Percentiles rank a stretch among this genome's conserved stretches.
These are phyloP conservation scores for Funneliformis caledonium DNA, from an alignment of 371 early-diverging fungal species.

Conservation along the genomic window DNA sequence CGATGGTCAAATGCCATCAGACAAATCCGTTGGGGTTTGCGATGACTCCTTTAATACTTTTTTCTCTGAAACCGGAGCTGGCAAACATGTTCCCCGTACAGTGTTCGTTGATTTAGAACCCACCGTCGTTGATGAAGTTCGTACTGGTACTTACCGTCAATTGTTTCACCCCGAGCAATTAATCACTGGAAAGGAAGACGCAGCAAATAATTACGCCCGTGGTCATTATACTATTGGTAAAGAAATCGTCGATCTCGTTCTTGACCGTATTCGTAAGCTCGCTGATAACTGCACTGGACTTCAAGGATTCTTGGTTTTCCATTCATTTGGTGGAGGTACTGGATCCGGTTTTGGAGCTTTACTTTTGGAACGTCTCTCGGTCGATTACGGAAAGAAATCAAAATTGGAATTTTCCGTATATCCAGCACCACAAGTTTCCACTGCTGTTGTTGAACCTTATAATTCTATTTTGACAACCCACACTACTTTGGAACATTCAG, in stretches of 20 bases:
- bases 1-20: conserved; percentile 41
- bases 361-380: conserved; percentile 95
- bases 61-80: conserved; percentile 95
- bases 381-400: conserved; percentile 98
- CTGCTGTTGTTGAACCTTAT: conserved; percentile 98
- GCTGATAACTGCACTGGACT: conserved; percentile 98
- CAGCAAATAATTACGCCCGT: conserved; percentile 99
- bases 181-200: conserved; percentile 99
- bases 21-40: conserved; percentile 42
- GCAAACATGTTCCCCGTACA: conserved; percentile 99
- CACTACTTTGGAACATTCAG: conserved; percentile 98
- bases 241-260: conserved; percentile 95
- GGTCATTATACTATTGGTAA: conserved; percentile 99
- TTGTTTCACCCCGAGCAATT: conserved; percentile 99
- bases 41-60: conserved; percentile 82
- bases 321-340: conserved; percentile 99
- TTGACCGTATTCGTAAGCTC: conserved; percentile 97
- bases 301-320: conserved; percentile 97
- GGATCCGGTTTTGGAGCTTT: conserved; percentile 99
- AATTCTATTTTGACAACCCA: conserved; percentile 99
- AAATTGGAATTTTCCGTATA: conserved; percentile 99
- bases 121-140: conserved; percentile 89
- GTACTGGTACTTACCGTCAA: conserved; percentile 88
- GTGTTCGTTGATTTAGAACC: conserved; percentile 94
- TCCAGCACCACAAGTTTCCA: conserved; percentile 98